Base-by-base conservation (phyloP, 495 filamentous ascomycete genomes). In the Podospora anserina region DNA sequence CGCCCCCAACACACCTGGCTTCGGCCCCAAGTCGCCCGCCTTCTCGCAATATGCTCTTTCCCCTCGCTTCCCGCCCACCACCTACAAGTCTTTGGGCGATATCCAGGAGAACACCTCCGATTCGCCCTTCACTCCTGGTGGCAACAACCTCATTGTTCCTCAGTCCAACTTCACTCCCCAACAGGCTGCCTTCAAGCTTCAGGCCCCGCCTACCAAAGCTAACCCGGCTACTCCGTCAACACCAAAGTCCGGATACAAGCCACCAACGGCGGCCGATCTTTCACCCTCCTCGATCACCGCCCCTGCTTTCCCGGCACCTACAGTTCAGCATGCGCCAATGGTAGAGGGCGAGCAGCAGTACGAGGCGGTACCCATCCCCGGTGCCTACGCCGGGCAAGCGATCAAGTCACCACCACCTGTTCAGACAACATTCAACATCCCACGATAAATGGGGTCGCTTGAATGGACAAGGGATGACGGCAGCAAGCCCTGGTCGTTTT, bases 1-100 rank as follows among this genome's bases (percentile, higher is more conserved):
- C 23, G 93, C 93, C 13, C 94, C 94, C 64, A 97, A 98, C 82
- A 97, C 94, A 0, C 93, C 94, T 19, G 92, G 93, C 74, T 92
- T 96, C 80, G 87, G 87, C 5, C 89, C 90, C 66, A 83, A 86
- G 74, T 86, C 84, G 6, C 85, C 85, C 34, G 78, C 83, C 27
- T 86, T 83, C 78, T 83, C 78, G 20, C 81, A 80, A 60, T 83
- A 83, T 74, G 81, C 82, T 19, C 79, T 83, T 69, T 86, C 82
- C 20, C 85, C 81, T 59, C 84, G 84, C 73, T 85, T 86, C 80
- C 82, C 85, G 39, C 85, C 85, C 2, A 74, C 79, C 44, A 70
- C 77, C 53, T 86, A 83, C 80, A 77, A 79, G 67, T 79, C 76
- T 68, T 78, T 84, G n/a, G 73, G 72, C 67, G 80, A 83, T 62